phyloP scores from a whole-genome alignment of 1,284 basidiomycete species.

The Leucoagaricus sp. region DNA sequence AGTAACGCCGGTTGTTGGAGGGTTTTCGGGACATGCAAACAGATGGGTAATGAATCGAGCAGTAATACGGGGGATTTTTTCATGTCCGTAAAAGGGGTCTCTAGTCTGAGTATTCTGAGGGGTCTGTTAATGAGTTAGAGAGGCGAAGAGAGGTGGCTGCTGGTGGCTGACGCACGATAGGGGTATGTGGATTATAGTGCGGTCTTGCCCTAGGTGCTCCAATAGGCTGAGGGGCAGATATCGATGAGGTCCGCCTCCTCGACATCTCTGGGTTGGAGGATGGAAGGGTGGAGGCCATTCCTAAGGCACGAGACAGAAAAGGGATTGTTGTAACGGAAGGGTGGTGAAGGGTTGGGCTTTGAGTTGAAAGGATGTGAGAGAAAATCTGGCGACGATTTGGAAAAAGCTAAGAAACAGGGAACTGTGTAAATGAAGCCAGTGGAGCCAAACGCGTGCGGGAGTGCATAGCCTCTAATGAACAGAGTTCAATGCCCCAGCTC shows the following conservation, averaged over 20 bases:
- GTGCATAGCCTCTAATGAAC: too few relatives aligned
- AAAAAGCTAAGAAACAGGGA: too few relatives aligned
- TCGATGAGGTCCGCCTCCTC: constrained; percentile 9
- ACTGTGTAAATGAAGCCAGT: too few relatives aligned
- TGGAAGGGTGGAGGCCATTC: neutral
- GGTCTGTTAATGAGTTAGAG: constrained; percentile 16
- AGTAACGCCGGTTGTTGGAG: constrained; percentile 51
- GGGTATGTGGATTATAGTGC: constrained; percentile 11
- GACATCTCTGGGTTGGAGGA: constrained; percentile 11
- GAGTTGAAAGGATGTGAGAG: too few relatives aligned
- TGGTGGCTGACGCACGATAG: constrained; percentile 2
- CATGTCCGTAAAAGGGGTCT: constrained; percentile 84
- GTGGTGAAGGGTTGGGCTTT: too few relatives aligned
- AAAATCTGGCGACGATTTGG: too few relatives aligned
- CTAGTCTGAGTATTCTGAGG: constrained; percentile 18
- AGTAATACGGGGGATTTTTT: constrained; percentile 63
- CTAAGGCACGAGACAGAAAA: constrained; percentile 9
- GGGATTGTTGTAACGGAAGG: neutral
- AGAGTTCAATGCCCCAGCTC: too few relatives aligned
- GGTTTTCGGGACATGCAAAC: constrained; percentile 72
- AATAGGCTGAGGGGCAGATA: constrained; percentile 2
- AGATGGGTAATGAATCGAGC: constrained; percentile 80
- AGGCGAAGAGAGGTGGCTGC: neutral
- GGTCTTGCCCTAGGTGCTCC: constrained; percentile 15
- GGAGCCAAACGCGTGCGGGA: too few relatives aligned